These are phyloP conservation scores for Alopecurus myosuroides DNA, from an alignment of 176 grass and related monocot genomes.

Conservation along the genomic window DNA sequence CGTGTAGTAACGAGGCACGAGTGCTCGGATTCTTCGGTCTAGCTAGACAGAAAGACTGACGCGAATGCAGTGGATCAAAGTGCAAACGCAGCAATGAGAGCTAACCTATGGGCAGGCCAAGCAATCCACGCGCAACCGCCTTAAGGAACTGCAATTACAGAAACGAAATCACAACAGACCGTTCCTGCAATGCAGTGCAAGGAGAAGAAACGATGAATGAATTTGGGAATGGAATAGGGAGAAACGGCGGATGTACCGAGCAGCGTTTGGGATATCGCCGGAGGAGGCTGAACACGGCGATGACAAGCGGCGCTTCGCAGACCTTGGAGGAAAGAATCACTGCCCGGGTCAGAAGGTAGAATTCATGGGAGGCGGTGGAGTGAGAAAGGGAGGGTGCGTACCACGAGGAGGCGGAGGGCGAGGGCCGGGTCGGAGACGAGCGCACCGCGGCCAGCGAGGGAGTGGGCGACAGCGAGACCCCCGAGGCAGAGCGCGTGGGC, in stretches of 20 bases:
- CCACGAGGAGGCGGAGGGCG: slow-evolving; percentile 65
- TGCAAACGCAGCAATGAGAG: not conserved
- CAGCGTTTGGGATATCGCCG: slow-evolving; percentile 42
- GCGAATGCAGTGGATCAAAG: not conserved
- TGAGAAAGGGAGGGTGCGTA: not conserved
- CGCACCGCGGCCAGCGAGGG: slow-evolving; percentile 12
- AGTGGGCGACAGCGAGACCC: slow-evolving; percentile 39
- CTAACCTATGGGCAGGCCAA: slow-evolving; percentile 65
- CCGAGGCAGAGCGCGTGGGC: slow-evolving; percentile 48
- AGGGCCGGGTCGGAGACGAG: slow-evolving; percentile 52
- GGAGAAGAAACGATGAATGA: not conserved
- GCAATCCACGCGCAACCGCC: slow-evolving; percentile 44
- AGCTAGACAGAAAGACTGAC: not conserved
- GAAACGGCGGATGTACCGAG: slow-evolving; percentile 37
- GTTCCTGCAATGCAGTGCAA: no score
- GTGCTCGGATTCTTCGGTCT: not conserved
- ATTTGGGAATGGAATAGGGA: not conserved
- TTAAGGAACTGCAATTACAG: slow-evolving; percentile 48
- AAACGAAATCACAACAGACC: no score
- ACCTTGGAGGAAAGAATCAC: not conserved
- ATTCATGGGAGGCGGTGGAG: not conserved
- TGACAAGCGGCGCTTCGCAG: slow-evolving; percentile 55
- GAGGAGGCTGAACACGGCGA: slow-evolving; percentile 61
- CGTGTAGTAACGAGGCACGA: no score
- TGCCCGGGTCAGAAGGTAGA: not conserved